Evolutionary conservation across 1,139 yeast species (phyloP), one percentile per base, ranked within the genome.

Genomic region (Arxiozyma bovina): DNA sequence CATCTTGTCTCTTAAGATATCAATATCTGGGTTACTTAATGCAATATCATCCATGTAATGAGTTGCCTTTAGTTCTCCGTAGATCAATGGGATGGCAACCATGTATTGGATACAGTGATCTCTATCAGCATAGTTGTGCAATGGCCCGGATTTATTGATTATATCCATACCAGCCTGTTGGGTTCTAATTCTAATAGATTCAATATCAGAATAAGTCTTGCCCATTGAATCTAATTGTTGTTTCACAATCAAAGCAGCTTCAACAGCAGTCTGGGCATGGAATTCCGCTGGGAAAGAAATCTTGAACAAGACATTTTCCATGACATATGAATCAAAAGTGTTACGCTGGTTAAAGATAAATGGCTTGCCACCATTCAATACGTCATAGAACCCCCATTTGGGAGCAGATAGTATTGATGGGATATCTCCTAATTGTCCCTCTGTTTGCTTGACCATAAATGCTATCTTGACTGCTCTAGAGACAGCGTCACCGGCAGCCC

Each of bases 401-500:
- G 72, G 72, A 20, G 83, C 83, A 25, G 82, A 76, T 55, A 80
- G 66, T 1, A 77, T 80, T 2, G 82, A 77, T 23, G 84, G 84
- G 73, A 80, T 76, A 12, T 53, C 51, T 23, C 83, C 84, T 40
- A 77, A 70, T 63, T 76, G 77, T 12, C 49, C 45, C 15, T 38
- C 47, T 38, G 83, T 83, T 54, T 75, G 71, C 65, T 77, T 75
- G 47, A 79, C 83, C 57, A 77, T 71, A 54, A 76, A 73, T 15
- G 77, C 82, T 57, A 80, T 64, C 65, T 79, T 78, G 30, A 80
- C 83, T 20, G 83, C 85, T 57, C 83, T 73, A n/a, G 81, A 73
- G 51, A 77, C 77, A 15, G 84, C 84, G 60, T 80, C 84, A 57
- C 84, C 85, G 17, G 85, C 85, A 42, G 85, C 85, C 85, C 85